phyloP scores from a whole-genome alignment of 2,329 filamentous ascomycete genomes.

The Fusarium guadeloupense region DNA sequence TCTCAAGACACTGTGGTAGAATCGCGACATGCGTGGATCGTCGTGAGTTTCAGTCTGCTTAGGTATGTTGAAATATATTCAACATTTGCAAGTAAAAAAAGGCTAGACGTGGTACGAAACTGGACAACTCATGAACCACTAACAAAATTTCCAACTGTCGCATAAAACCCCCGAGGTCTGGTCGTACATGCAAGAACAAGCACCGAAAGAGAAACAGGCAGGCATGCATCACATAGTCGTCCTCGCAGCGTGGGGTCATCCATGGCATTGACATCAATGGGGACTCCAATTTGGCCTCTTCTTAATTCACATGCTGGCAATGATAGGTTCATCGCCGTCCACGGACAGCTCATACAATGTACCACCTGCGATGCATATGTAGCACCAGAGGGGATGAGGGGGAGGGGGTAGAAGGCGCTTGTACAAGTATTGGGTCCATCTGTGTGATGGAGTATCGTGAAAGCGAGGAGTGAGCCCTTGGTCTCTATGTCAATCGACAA shows the following conservation, averaged over 20 bases:
- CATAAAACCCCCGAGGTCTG: neutral
- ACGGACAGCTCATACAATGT: conserved; percentile 25
- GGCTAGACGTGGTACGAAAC: neutral
- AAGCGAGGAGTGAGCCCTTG: conserved; percentile 25
- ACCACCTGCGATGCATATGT: conserved; percentile 30
- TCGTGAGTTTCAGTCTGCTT: neutral
- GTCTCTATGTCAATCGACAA: neutral
- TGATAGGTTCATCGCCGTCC: conserved; percentile 44
- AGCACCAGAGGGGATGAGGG: conserved; percentile 15
- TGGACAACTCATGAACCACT: neutral
- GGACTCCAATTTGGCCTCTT: conserved; percentile 35
- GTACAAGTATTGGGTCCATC: conserved; percentile 17
- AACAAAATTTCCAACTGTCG: neutral
- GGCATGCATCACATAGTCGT: conserved; percentile 7
- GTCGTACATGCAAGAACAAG: conserved; percentile 9
- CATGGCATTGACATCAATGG: no score
- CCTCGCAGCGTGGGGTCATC: conserved; percentile 3
- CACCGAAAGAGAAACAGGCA: conserved; percentile 9
- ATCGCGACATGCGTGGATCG: conserved; percentile 11
- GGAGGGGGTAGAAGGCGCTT: conserved; percentile 36
- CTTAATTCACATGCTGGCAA: conserved; percentile 43
- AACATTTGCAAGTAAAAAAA: neutral
- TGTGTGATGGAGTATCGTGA: conserved; percentile 20
- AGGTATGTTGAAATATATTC: neutral
- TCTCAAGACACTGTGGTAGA: conserved; percentile 15